Conservation (phyloP, 1,284 basidiomycete species). For the Amylostereum areolatum region DNA sequence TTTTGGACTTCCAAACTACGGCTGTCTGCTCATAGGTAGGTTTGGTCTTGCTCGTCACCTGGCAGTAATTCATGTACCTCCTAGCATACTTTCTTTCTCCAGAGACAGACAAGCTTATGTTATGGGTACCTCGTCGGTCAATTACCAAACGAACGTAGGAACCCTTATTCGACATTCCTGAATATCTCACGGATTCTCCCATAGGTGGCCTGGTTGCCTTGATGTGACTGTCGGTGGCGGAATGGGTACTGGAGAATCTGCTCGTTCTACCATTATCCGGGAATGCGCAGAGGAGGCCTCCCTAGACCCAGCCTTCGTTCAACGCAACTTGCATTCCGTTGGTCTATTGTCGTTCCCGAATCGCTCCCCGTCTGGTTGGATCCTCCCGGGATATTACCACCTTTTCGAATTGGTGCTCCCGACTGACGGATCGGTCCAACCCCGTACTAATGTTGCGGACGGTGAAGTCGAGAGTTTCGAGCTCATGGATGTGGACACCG, state of each 20-base stretch:
- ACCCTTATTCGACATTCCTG: background rate
- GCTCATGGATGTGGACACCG: slow-evolving; percentile 27
- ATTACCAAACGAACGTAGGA: slow-evolving; percentile 33
- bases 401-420: slow-evolving; percentile 35
- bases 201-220: slow-evolving; percentile 34
- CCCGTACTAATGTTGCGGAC: slow-evolving; percentile 30
- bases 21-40: slow-evolving; percentile 33
- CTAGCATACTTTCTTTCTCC: slow-evolving; percentile 20
- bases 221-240: slow-evolving; percentile 41
- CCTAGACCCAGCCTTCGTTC: slow-evolving; percentile 28
- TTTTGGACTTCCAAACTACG: slow-evolving; percentile 38
- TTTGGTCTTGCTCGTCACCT: background rate
- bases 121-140: slow-evolving; percentile 38
- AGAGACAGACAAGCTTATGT: slow-evolving; percentile 17
- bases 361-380: slow-evolving; percentile 32
- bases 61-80: background rate
- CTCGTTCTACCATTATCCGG: slow-evolving; percentile 29
- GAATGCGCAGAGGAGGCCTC: slow-evolving; percentile 37
- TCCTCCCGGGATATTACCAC: slow-evolving; percentile 37
- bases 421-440: slow-evolving; percentile 23
- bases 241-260: slow-evolving; percentile 29
- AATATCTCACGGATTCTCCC: background rate
- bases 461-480: slow-evolving; percentile 38
- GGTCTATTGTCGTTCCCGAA: slow-evolving; percentile 34
- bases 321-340: slow-evolving; percentile 20